These are phyloP conservation scores for Leucocoprinus sp. DNA, from an alignment of 768 basidiomycete species.

Conservation along the genomic window DNA sequence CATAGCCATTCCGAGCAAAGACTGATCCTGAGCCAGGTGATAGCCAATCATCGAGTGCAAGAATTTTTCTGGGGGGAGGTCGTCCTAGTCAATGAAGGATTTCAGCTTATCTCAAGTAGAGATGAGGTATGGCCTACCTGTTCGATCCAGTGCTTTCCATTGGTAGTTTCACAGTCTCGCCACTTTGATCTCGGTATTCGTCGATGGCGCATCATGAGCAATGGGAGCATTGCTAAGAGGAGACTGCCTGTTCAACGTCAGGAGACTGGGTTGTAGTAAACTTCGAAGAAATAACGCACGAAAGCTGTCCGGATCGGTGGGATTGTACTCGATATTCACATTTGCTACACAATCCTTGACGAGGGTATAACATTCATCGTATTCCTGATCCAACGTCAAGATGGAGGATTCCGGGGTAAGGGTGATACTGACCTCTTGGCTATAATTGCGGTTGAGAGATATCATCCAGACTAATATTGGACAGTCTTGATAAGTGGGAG, in stretches of 20 bases:
- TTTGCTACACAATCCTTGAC: constrained; percentile 55
- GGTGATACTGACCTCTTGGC: constrained; percentile 41
- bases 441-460: constrained; percentile 66
- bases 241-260: constrained; percentile 41
- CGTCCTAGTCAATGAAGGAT: constrained; percentile 36
- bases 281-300: constrained; percentile 35
- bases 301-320: constrained; percentile 53
- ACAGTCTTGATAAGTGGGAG: constrained; percentile 28
- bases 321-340: constrained; percentile 44
- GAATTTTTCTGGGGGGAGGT: constrained; percentile 56
- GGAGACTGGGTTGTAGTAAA: neutral
- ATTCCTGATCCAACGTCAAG: constrained; percentile 43
- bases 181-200: constrained; percentile 71
- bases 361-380: constrained; percentile 55
- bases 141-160: constrained; percentile 79
- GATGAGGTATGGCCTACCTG: constrained; percentile 34
- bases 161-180: constrained; percentile 51
- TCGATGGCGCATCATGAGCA: constrained; percentile 82
- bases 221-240: constrained; percentile 66
- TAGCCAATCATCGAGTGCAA: constrained; percentile 75
- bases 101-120: neutral
- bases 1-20: constrained; percentile 79
- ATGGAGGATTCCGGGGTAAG: constrained; percentile 5
- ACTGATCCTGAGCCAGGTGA: constrained; percentile 59
- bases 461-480: constrained; percentile 79